Conservation (phyloP, 345 rosid genomes). For the Rhodomyrtus tomentosa region DNA sequence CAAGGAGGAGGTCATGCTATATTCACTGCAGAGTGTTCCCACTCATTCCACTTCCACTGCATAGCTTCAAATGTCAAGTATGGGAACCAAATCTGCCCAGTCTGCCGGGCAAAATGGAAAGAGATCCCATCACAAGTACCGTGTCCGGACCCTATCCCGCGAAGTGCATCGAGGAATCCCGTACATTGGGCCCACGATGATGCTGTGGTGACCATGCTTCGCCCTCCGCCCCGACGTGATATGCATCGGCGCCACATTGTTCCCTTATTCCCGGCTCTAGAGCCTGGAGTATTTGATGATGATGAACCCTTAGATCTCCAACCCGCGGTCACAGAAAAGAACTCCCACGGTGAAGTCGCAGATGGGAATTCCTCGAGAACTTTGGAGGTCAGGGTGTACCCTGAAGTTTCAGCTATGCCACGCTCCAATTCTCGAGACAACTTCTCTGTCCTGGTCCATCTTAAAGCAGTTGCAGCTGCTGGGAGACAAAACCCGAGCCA, state of each 20-base stretch:
- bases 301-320: constrained; percentile 63
- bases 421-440: constrained; percentile 32
- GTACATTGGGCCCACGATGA: constrained; percentile 39
- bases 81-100: constrained; percentile 82
- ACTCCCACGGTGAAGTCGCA: constrained; percentile 7
- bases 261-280: constrained; percentile 49
- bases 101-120: constrained; percentile 88
- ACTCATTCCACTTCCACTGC: constrained; percentile 93
- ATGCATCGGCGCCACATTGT: constrained; percentile 33
- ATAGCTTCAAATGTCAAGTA: constrained; percentile 81
- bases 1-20: constrained; percentile 84
- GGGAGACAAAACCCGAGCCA: constrained; percentile 9
- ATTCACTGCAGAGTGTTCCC: constrained; percentile 92
- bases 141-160: constrained; percentile 27
- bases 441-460: constrained; percentile 69
- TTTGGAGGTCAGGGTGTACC: constrained; percentile 48
- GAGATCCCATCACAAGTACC: constrained; percentile 79
- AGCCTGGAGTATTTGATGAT: constrained; percentile 61
- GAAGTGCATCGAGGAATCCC: constrained; percentile 22
- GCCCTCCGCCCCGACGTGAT: constrained; percentile 49
- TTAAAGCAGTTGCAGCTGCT: constrained; percentile 49
- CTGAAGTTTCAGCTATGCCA: constrained; percentile 68
- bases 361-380: constrained; percentile 18
- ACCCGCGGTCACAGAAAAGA: constrained; percentile 23
- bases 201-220: constrained; percentile 40